These are phyloP conservation scores for Carex arenaria DNA, from an alignment of 202 grass and related monocot species.

Conservation along the genomic window DNA sequence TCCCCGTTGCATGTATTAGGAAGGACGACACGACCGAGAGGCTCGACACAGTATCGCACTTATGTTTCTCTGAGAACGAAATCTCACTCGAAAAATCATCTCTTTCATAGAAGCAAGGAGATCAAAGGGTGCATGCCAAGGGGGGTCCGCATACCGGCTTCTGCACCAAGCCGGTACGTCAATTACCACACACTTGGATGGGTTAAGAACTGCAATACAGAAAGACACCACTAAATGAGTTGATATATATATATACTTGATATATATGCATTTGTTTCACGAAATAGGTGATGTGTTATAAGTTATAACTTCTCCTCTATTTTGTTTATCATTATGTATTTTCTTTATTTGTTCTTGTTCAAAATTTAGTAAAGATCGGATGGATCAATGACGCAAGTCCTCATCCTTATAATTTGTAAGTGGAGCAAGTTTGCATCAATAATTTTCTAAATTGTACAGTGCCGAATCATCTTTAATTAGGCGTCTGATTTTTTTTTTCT, in stretches of 20 bases:
- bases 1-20: not conserved
- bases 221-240: constrained; percentile 11
- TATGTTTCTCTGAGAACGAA: constrained; percentile 14
- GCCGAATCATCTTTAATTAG: not conserved
- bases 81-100: not conserved
- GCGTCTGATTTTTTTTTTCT: not conserved
- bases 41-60: not conserved
- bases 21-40: too few relatives aligned
- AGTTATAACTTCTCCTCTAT: not conserved
- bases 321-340: not conserved
- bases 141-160: constrained; percentile 46
- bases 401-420: constrained; percentile 8
- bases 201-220: constrained; percentile 25
- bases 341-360: not conserved
- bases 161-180: constrained; percentile 72
- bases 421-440: not conserved
- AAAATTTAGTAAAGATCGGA: constrained; percentile 1
- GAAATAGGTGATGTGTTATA: not conserved
- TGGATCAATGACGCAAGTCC: constrained; percentile 21
- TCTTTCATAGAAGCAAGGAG: constrained; percentile 20
- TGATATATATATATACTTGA: not conserved
- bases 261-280: not conserved
- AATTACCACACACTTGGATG: constrained; percentile 70
- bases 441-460: not conserved
- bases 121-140: constrained; percentile 66